These are phyloP conservation scores for Porcisia hertigi DNA, from an alignment of 208 protist species.

Conservation along the genomic window DNA sequence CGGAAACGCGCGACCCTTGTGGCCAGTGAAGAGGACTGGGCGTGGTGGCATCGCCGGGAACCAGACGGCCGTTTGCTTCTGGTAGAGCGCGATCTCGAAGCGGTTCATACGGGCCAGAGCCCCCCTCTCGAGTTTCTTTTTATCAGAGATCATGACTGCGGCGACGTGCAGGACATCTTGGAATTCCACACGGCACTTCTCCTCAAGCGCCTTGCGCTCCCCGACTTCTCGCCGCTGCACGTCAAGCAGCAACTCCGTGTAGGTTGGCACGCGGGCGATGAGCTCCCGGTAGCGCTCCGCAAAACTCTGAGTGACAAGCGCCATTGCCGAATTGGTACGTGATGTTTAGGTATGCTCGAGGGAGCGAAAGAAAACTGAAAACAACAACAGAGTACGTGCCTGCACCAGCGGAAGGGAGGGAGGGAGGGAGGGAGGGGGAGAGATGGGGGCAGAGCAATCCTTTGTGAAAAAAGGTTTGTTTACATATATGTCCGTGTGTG, in stretches of 20 bases:
- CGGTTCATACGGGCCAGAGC: constrained; percentile 28
- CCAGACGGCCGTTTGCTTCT: constrained; percentile 56
- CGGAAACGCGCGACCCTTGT: constrained; percentile 45
- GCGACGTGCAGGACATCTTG: constrained; percentile 64
- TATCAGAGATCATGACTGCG: constrained; percentile 63
- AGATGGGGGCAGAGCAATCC: no score
- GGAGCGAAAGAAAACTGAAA: not conserved
- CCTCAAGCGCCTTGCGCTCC: constrained; percentile 52
- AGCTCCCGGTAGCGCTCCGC: constrained; percentile 68
- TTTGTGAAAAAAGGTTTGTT: not conserved
- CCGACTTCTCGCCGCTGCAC: constrained; percentile 62
- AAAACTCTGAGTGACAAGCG: constrained; percentile 55
- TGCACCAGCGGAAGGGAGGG: no score
- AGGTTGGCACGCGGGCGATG: constrained; percentile 34
- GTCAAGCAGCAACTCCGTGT: constrained; percentile 49
- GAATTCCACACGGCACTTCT: constrained; percentile 35
- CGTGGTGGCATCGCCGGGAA: constrained; percentile 41
- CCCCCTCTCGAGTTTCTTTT: constrained; percentile 40
- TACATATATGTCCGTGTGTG: not conserved
- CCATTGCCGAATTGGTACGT: constrained; percentile 24
- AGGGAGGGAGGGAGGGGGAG: no score
- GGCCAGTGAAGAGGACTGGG: constrained; percentile 29
- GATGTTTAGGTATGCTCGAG: not conserved
- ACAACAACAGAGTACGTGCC: not conserved
- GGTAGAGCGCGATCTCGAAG: constrained; percentile 33